Conservation (phyloP, 2,329 filamentous ascomycete species). For the Sporothrix inflata region DNA sequence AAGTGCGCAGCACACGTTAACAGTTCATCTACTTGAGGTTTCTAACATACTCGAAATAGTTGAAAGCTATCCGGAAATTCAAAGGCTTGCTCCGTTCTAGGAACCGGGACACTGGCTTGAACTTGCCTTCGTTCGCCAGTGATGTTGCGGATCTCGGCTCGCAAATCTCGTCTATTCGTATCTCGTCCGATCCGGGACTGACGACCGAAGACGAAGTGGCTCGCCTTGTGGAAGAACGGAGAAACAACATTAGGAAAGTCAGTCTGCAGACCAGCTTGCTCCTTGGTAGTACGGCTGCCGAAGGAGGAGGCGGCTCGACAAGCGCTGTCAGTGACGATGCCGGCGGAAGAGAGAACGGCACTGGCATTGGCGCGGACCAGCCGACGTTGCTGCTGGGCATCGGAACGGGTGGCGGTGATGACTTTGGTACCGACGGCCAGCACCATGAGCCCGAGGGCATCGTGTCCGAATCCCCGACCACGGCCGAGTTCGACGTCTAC, state of each 20-base stretch:
- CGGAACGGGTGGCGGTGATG: slow-evolving; percentile 63
- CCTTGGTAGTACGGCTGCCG: neutral
- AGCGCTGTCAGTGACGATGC: slow-evolving; percentile 10
- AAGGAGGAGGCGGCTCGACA: neutral
- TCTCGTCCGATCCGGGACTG: neutral
- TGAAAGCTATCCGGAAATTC: slow-evolving; percentile 90
- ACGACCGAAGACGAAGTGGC: slow-evolving; percentile 50
- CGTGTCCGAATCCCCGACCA: slow-evolving; percentile 82
- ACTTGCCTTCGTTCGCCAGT: neutral
- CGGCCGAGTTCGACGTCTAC: slow-evolving; percentile 85
- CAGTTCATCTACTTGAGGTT: neutral
- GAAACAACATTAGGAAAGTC: slow-evolving; percentile 45
- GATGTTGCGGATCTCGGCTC: neutral
- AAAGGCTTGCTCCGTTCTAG: slow-evolving; percentile 66
- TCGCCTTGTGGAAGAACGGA: slow-evolving; percentile 52
- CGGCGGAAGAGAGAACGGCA: slow-evolving; percentile 59
- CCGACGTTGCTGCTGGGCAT: slow-evolving; percentile 73
- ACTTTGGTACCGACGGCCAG: slow-evolving; percentile 46
- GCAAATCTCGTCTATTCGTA: slow-evolving; percentile 23
- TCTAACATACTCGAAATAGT: slow-evolving; percentile 49
- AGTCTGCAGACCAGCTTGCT: slow-evolving; percentile 36
- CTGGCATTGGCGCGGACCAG: slow-evolving; percentile 66
- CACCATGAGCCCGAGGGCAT: slow-evolving; percentile 45
- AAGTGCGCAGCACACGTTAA: slow-evolving; percentile 38
- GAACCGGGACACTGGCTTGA: slow-evolving; percentile 22